Evolutionary conservation across 495 filamentous ascomycete genomes (phyloP).

Genomic region (Tuber aestivum): DNA sequence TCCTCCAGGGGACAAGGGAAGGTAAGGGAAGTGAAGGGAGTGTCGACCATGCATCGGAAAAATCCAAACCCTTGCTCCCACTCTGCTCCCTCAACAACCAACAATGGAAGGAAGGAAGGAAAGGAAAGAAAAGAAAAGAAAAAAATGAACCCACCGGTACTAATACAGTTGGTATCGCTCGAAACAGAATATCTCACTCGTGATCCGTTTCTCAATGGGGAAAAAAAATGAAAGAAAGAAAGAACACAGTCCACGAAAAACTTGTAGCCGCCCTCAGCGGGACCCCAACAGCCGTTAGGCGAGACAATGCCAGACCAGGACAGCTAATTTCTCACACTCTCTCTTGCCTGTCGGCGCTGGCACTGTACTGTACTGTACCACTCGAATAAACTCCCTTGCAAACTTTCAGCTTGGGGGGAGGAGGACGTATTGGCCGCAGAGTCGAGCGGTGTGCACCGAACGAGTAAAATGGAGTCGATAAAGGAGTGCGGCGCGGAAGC

Average conservation of each 20-base stretch:
- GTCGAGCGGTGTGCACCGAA: neutral
- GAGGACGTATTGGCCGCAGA: neutral
- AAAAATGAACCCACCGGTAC: neutral
- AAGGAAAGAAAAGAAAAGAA: neutral
- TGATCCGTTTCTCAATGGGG: neutral
- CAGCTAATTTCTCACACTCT: neutral
- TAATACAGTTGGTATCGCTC: neutral
- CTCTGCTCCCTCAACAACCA: neutral
- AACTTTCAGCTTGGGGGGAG: neutral
- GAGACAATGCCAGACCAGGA: neutral
- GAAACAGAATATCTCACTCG: neutral
- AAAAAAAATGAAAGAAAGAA: too few species aligned
- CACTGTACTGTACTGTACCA: too few species aligned
- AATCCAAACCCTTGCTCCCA: neutral
- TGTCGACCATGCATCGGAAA: neutral
- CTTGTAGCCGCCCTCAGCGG: neutral
- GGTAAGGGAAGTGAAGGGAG: neutral
- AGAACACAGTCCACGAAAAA: neutral
- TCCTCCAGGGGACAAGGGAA: neutral
- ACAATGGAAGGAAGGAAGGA: constrained; percentile 1
- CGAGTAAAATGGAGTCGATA: constrained; percentile 1
- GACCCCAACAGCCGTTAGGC: neutral
- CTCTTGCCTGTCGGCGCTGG: neutral
- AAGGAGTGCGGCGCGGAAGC: neutral
- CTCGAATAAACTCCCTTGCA: neutral